These are phyloP conservation scores for Dipodascopsis uninucleata DNA, from an alignment of 805 yeast genomes.

Conservation along the genomic window DNA sequence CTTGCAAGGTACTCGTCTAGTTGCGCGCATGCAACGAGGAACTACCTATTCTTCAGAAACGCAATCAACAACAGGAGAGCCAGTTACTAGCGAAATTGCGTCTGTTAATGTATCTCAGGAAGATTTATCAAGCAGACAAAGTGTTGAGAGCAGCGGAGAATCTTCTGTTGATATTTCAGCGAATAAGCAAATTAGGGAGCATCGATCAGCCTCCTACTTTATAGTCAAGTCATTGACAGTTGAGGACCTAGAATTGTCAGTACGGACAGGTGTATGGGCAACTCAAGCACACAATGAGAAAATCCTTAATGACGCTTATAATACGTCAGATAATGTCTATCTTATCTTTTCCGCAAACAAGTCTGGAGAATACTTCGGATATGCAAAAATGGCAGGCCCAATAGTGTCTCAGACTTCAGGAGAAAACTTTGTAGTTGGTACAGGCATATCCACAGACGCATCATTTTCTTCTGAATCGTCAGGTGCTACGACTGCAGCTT, in stretches of 20 bases:
- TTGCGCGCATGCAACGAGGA: slow-evolving; percentile 32
- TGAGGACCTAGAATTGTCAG: slow-evolving; percentile 39
- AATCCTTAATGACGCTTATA: slow-evolving; percentile 40
- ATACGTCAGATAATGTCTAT: slow-evolving; percentile 36
- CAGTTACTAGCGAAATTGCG: not conserved
- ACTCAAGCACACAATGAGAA: slow-evolving; percentile 42
- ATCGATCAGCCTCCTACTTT: slow-evolving; percentile 35
- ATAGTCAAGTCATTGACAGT: slow-evolving; percentile 42
- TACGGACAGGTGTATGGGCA: slow-evolving; percentile 38
- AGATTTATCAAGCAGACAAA: not conserved
- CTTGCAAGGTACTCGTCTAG: slow-evolving; percentile 37
- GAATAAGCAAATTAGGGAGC: not conserved
- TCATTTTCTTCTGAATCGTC: not conserved
- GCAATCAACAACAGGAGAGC: too few relatives aligned
- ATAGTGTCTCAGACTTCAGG: slow-evolving; percentile 21
- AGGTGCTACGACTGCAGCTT: too few relatives aligned
- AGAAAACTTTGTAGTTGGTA: slow-evolving; percentile 1
- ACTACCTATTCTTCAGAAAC: too few relatives aligned
- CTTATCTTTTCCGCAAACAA: slow-evolving; percentile 42
- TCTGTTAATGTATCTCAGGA: not conserved
- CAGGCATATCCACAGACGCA: not conserved
- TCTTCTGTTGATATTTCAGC: not conserved
- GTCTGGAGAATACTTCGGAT: slow-evolving; percentile 41
- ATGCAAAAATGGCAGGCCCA: slow-evolving; percentile 39
- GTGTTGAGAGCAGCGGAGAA: not conserved